Conservation (phyloP, 805 yeast genomes). For the Sugiyamaella chiloensis region DNA sequence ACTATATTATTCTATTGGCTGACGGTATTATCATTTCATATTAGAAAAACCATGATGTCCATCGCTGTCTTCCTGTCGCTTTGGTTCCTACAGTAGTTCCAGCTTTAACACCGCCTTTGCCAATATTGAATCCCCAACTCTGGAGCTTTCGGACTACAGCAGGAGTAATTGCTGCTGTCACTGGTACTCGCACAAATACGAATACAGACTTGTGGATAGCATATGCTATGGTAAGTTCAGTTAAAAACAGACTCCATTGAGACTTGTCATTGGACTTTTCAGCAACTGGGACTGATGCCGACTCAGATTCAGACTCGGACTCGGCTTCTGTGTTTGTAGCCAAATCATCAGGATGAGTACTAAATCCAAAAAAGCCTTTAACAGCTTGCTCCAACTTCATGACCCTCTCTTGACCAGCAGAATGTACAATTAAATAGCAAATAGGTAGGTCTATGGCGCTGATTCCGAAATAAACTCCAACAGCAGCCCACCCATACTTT, state of each 20-base stretch:
- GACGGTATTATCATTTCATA: no score
- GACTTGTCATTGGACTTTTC: slow-evolving; percentile 22
- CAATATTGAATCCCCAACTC: slow-evolving; percentile 77
- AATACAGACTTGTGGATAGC: slow-evolving; percentile 82
- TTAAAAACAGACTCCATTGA: slow-evolving; percentile 49
- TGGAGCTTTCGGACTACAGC: slow-evolving; percentile 61
- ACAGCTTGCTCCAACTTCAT: slow-evolving; percentile 59
- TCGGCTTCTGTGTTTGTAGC: slow-evolving; percentile 9
- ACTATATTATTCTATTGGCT: no score
- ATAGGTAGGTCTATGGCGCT: slow-evolving; percentile 76
- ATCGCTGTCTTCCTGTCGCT: slow-evolving; percentile 50
- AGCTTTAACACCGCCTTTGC: slow-evolving; percentile 46
- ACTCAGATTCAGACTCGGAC: slow-evolving; percentile 13
- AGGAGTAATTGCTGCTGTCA: slow-evolving; percentile 92
- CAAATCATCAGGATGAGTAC: slow-evolving; percentile 35
- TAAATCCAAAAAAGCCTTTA: slow-evolving; percentile 62
- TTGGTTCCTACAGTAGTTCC: slow-evolving; percentile 45
- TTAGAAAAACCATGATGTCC: slow-evolving; percentile 60
- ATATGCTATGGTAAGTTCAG: slow-evolving; percentile 88
- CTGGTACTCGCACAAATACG: slow-evolving; percentile 77
- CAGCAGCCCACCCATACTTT: slow-evolving; percentile 87
- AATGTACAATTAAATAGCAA: slow-evolving; percentile 78
- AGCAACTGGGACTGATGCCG: slow-evolving; percentile 9
- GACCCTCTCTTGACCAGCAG: slow-evolving; percentile 80
- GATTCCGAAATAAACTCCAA: slow-evolving; percentile 78